phyloP scores from a whole-genome alignment of 1,139 yeast species.

The Suhomyces maxii region DNA sequence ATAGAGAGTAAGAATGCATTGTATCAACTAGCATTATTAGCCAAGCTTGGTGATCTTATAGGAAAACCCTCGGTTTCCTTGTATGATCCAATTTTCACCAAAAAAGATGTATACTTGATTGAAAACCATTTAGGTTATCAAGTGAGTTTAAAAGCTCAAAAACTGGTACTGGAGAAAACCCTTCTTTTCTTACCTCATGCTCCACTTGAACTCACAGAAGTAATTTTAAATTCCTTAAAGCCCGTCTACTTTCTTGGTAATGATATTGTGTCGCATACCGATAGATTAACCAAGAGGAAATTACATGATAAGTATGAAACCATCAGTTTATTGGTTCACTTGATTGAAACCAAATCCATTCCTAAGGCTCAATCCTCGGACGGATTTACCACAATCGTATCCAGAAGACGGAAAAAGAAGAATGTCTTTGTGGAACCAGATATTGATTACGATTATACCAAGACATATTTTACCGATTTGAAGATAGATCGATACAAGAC shows the following conservation, averaged over 20 bases:
- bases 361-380: slow-evolving; percentile 13
- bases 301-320: slow-evolving; percentile 42
- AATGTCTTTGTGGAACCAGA: slow-evolving; percentile 29
- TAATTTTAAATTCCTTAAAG: slow-evolving; percentile 28
- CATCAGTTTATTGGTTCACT: slow-evolving; percentile 42
- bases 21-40: slow-evolving; percentile 62
- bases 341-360: slow-evolving; percentile 9
- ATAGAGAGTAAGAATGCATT: slow-evolving; percentile 55
- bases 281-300: slow-evolving; percentile 43
- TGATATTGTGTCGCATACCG: slow-evolving; percentile 52
- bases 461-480: slow-evolving; percentile 33
- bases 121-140: slow-evolving; percentile 14
- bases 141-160: slow-evolving; percentile 21
- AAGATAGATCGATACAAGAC: slow-evolving; percentile 18
- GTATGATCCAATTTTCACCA: slow-evolving; percentile 65
- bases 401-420: slow-evolving; percentile 27
- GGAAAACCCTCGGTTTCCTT: slow-evolving; percentile 38
- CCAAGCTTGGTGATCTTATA: slow-evolving; percentile 32
- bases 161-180: slow-evolving; percentile 20
- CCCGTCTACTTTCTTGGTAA: slow-evolving; percentile 50
- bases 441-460: slow-evolving; percentile 36
- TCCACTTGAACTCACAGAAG: slow-evolving; percentile 57
- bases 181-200: slow-evolving; percentile 75
- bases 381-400: slow-evolving; percentile 33
- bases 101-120: slow-evolving; percentile 41